Conservation (phyloP, 306 rosid species). For the Adenanthera pavonina region DNA sequence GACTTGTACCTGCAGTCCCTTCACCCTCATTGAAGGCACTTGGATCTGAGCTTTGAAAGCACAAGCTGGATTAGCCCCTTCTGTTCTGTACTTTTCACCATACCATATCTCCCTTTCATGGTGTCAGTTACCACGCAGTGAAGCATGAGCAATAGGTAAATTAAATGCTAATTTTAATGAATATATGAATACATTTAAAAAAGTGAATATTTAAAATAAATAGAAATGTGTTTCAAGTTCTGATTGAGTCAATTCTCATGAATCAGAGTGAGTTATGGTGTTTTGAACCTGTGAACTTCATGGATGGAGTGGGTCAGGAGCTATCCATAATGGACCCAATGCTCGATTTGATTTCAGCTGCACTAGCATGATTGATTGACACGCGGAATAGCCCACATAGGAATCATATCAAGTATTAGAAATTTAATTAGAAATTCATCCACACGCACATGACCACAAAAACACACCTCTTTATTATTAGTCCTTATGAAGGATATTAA, state of each 20-base stretch:
- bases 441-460: not conserved
- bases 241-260: slow-evolving; percentile 50
- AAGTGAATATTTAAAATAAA: not conserved
- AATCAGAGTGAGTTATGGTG: slow-evolving; percentile 44
- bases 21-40: slow-evolving; percentile 48
- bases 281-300: slow-evolving; percentile 57
- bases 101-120: slow-evolving; percentile 4
- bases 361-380: slow-evolving; percentile 41
- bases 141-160: slow-evolving; percentile 3
- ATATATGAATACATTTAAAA: not conserved
- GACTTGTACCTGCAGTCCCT: slow-evolving; percentile 20
- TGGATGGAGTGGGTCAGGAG: slow-evolving; percentile 57
- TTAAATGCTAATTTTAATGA: slow-evolving; percentile 25
- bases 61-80: slow-evolving; percentile 40
- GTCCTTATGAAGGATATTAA: not conserved
- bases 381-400: slow-evolving; percentile 33
- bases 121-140: slow-evolving; percentile 39
- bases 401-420: slow-evolving; percentile 1
- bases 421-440: slow-evolving; percentile 13
- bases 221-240: slow-evolving; percentile 48
- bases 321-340: slow-evolving; percentile 50
- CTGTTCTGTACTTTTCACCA: slow-evolving; percentile 32
- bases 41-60: slow-evolving; percentile 50
- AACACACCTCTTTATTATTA: not conserved
- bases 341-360: slow-evolving; percentile 46